These are phyloP conservation scores for Andrographis paniculata DNA, from an alignment of 305 asterid species.

Conservation along the genomic window DNA sequence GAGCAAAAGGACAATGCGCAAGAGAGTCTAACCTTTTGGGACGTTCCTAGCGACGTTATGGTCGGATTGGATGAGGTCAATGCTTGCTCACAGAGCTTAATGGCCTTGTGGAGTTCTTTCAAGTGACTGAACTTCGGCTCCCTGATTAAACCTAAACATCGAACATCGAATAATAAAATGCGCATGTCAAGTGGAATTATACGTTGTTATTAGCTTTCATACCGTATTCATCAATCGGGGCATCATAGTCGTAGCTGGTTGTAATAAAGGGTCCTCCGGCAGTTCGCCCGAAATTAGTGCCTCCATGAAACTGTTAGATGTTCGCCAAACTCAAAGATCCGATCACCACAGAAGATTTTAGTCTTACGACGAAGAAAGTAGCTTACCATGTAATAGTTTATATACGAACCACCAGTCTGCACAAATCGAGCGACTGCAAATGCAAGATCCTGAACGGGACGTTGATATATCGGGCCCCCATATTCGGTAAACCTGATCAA, in stretches of 20 bases:
- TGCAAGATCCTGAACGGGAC: constrained; percentile 63
- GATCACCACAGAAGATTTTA: not conserved
- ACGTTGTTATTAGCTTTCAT: constrained; percentile 5
- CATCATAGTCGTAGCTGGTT: constrained; percentile 64
- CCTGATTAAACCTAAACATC: constrained; percentile 37
- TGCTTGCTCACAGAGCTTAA: constrained; percentile 45
- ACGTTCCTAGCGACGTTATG: constrained; percentile 35
- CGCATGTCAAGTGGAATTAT: not conserved
- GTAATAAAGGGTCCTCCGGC: constrained; percentile 62
- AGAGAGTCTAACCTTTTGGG: constrained; percentile 33
- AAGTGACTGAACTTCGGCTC: constrained; percentile 57
- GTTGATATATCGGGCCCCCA: constrained; percentile 42
- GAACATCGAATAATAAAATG: not conserved
- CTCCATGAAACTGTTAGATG: constrained; percentile 46
- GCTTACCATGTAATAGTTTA: constrained; percentile 64
- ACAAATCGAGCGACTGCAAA: constrained; percentile 56
- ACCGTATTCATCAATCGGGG: constrained; percentile 69
- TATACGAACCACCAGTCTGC: constrained; percentile 47
- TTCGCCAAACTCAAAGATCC: not conserved
- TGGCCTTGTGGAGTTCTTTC: constrained; percentile 53
- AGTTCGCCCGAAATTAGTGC: constrained; percentile 63
- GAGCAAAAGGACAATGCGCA: too few relatives aligned
- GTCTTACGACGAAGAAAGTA: not conserved
- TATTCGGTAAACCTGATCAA: constrained; percentile 45
- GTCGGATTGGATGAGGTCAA: constrained; percentile 38